Conservation (phyloP, 495 filamentous ascomycete genomes). For the Bathelium albidoporum region DNA sequence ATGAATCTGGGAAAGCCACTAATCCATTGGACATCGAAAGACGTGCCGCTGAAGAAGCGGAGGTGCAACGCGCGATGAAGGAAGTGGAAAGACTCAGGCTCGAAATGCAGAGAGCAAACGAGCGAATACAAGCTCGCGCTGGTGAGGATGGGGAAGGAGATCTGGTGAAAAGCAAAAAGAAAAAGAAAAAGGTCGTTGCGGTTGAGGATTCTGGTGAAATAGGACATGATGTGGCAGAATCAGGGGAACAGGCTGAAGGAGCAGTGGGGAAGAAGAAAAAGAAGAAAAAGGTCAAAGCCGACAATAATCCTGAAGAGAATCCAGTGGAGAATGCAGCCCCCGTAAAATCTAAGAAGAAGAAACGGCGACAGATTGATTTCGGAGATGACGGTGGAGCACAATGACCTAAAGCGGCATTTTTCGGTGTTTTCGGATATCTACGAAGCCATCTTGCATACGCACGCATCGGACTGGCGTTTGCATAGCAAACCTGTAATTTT, state of each 20-base stretch:
- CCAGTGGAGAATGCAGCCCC: not conserved
- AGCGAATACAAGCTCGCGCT: constrained; percentile 62
- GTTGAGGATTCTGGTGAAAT: not conserved
- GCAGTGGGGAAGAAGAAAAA: constrained; percentile 43
- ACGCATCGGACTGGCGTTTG: not conserved
- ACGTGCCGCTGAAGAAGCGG: constrained; percentile 57
- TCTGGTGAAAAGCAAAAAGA: constrained; percentile 68
- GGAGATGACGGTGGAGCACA: constrained; percentile 10
- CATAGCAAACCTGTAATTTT: not conserved
- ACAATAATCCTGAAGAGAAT: constrained; percentile 9
- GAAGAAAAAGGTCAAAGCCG: constrained; percentile 30
- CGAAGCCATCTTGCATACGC: not conserved
- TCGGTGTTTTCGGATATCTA: not conserved
- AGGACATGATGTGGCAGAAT: constrained; percentile 2
- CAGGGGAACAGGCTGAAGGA: constrained; percentile 11
- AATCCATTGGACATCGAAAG: constrained; percentile 38
- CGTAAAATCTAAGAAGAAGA: constrained; percentile 21
- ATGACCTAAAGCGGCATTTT: not conserved
- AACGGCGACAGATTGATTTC: constrained; percentile 19
- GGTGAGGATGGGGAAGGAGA: constrained; percentile 61
- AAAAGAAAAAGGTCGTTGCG: constrained; percentile 39
- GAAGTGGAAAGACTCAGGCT: constrained; percentile 75
- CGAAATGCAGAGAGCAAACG: constrained; percentile 85
- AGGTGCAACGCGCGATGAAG: constrained; percentile 75
- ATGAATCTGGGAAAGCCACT: constrained; percentile 26